A percentile compares a stretch with the other conserved stretches of the same genome.
Evolutionary conservation across 306 rosid species (phyloP).

Genomic region (Casuarina glauca): DNA sequence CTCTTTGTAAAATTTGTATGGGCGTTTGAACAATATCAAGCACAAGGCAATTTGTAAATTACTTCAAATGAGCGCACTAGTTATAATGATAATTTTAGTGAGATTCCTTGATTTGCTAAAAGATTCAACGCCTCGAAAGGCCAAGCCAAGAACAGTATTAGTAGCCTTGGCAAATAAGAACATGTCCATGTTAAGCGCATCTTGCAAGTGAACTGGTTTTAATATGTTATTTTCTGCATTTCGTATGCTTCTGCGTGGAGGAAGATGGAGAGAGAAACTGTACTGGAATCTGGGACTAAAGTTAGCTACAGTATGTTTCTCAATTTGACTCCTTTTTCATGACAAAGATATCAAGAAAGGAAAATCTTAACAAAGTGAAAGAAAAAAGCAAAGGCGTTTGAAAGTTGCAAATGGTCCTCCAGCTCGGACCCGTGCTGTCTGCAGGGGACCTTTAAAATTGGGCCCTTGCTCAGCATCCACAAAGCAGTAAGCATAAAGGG

Average conservation of each 20-base stretch:
- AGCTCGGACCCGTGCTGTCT: conserved; percentile 36
- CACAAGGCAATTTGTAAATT: not conserved
- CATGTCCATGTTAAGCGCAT: not conserved
- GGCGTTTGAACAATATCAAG: no score
- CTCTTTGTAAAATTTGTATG: no score
- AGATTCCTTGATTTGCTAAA: not conserved
- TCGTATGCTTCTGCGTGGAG: not conserved
- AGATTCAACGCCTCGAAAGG: not conserved
- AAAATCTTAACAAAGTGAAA: not conserved
- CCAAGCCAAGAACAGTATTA: not conserved
- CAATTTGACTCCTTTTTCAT: conserved; percentile 27
- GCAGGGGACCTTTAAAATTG: conserved; percentile 50
- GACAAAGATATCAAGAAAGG: conserved; percentile 29
- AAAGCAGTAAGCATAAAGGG: conserved; percentile 42
- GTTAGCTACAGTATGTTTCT: conserved; percentile 22
- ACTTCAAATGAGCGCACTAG: not conserved
- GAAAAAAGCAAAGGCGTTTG: conserved; percentile 25
- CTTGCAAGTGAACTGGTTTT: not conserved
- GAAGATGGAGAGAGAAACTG: conserved; percentile 20
- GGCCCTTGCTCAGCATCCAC: conserved; percentile 40
- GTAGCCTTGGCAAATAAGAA: not conserved
- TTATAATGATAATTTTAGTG: not conserved
- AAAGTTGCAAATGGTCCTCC: conserved; percentile 39
- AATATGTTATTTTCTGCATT: no score
- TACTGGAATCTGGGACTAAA: conserved; percentile 23